Evolutionary conservation across 331 rosid species (phyloP).

Genomic region (Acacia pycnantha): DNA sequence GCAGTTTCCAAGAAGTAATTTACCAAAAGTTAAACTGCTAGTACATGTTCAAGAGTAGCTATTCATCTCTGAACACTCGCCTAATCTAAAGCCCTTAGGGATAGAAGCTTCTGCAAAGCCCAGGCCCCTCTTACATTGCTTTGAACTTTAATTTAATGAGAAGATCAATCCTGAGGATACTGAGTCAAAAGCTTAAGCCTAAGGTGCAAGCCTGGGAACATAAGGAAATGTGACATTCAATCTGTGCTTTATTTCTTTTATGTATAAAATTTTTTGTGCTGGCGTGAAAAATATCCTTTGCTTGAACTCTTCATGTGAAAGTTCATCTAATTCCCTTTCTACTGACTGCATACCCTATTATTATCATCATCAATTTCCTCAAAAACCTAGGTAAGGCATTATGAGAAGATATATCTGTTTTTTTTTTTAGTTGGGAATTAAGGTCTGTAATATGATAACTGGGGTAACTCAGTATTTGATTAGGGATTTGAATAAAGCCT

Average conservation of each 20-base stretch:
- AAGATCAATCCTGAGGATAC: neutral
- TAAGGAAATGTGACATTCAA: neutral
- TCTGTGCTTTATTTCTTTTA: neutral
- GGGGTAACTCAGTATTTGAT: neutral
- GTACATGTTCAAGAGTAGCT: neutral
- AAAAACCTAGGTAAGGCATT: neutral
- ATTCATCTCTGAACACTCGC: neutral
- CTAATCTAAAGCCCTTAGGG: neutral
- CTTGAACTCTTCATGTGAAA: neutral
- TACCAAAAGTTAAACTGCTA: neutral
- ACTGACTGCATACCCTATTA: conserved; percentile 4
- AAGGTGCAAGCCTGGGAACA: neutral
- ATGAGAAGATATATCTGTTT: neutral
- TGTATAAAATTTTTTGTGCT: neutral
- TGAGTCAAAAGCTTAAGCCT: neutral
- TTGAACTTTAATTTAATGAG: neutral
- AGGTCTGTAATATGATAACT: neutral
- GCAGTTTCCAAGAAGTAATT: neutral
- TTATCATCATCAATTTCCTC: neutral
- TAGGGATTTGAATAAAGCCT: neutral
- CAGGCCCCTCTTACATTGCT: neutral
- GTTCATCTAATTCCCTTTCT: conserved; percentile 2
- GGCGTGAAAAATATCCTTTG: neutral
- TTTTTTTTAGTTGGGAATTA: neutral
- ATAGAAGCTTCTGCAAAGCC: neutral